phyloP scores from a whole-genome alignment of 805 yeast species.

The Zygoascus flipseniorum region DNA sequence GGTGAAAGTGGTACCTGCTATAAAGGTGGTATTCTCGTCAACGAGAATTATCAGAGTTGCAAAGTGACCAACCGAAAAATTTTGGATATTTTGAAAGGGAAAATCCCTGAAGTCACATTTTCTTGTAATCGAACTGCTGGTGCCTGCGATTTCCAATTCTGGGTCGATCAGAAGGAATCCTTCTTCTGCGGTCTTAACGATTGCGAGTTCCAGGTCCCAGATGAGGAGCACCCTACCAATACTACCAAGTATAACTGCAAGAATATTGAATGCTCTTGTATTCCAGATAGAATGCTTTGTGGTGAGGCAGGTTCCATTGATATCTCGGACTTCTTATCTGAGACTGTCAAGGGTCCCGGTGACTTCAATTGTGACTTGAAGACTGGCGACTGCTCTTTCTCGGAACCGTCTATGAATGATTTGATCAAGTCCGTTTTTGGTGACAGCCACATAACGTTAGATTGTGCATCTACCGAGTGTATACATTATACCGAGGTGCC shows the following conservation, averaged over 20 bases:
- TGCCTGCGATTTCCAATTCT: slow-evolving; percentile 83
- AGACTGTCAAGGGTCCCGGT: slow-evolving; percentile 90
- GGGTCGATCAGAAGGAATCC: slow-evolving; percentile 87
- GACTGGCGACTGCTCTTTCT: slow-evolving; percentile 59
- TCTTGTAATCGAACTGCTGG: slow-evolving; percentile 64
- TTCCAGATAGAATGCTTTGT: slow-evolving; percentile 89
- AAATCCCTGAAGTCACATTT: slow-evolving; percentile 86
- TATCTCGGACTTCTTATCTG: slow-evolving; percentile 83
- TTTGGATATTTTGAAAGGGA: slow-evolving; percentile 67
- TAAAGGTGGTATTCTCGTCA: slow-evolving; percentile 72
- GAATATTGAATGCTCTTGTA: slow-evolving; percentile 73
- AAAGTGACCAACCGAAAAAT: slow-evolving; percentile 86
- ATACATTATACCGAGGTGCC: slow-evolving; percentile 88
- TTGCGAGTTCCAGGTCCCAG: slow-evolving; percentile 55
- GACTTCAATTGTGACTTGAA: slow-evolving; percentile 72
- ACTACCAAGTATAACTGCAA: slow-evolving; percentile 72
- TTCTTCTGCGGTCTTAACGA: slow-evolving; percentile 75
- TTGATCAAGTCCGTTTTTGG: slow-evolving; percentile 87
- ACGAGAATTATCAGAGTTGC: slow-evolving; percentile 82
- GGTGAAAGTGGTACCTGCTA: slow-evolving; percentile 84
- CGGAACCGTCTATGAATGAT: slow-evolving; percentile 95
- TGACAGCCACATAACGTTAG: slow-evolving; percentile 78
- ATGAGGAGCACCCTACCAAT: slow-evolving; percentile 42
- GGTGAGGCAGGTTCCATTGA: slow-evolving; percentile 93
- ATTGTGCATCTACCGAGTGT: slow-evolving; percentile 85